Evolutionary conservation across 345 rosid species (phyloP), one percentile per base, ranked within the genome.

Genomic region (Citrus medica): DNA sequence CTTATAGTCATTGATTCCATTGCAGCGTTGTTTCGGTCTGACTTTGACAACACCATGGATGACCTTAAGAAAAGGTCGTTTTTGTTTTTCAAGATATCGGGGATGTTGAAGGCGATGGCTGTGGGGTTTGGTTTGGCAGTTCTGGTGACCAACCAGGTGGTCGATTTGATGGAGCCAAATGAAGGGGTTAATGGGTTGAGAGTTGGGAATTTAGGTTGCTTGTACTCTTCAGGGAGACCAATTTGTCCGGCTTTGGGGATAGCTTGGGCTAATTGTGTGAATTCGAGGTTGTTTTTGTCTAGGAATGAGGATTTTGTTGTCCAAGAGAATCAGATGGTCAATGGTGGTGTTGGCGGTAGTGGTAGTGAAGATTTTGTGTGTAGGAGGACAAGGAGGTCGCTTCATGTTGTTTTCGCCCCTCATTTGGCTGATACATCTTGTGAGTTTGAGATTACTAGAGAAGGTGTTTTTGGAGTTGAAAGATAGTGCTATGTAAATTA

Each of bases 1-100:
- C 82, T 95, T 5, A 88, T 95, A 51, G 92, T 93, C 66, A 86
- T 95, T 66, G 99, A 95, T 79, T 95, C 99, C 1, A 80, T 93
- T 0, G 98, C 98, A 0, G 99, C 98, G 4, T 79, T 95, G 81
- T 93, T 93, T 56, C 89, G 99, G 69, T 90, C 99, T 7, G 97
- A 91, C 42, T 93, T 90, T 79, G 97, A 93, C 38, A 93, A 93
- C 67, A 95, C 92, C 12, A 86, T 90, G 1, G 64, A 78, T 59
- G 97, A 95, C 77, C 83, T 93, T 17, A 90, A 76, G 82, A 88
- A 84, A 86, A 85, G 97, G 80, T 86, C 98, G 1, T 88, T 88
- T 3, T 66, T 91, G 88, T 95, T 95, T 76, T 95, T 93, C 59
- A 88, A 91, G 88, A 74, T 93, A 75, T 88, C 99, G 0, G 93